These are phyloP conservation scores for Bifiguratus adelaidae DNA, from an alignment of 192 early-diverging fungal genomes.

Conservation along the genomic window DNA sequence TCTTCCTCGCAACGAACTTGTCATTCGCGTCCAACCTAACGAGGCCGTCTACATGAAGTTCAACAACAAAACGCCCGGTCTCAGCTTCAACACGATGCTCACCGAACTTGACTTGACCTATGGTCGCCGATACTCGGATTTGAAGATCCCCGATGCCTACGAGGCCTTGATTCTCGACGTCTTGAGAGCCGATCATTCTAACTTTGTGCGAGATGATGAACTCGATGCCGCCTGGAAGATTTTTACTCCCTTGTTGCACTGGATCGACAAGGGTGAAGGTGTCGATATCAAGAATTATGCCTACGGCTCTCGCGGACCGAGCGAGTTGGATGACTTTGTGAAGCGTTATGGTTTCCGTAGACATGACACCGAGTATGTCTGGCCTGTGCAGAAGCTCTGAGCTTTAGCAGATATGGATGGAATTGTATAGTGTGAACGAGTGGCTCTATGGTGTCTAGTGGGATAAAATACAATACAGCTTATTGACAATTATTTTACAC, in stretches of 20 bases:
- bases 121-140: conserved; percentile 73
- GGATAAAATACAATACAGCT: no score
- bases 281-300: conserved; percentile 53
- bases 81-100: conserved; percentile 72
- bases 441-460: no score
- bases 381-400: conserved; percentile 28
- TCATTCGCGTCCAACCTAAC: conserved; percentile 87
- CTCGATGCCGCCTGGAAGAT: conserved; percentile 96
- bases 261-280: conserved; percentile 52
- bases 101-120: conserved; percentile 94
- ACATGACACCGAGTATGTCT: conserved; percentile 23
- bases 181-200: conserved; percentile 85
- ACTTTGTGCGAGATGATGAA: conserved; percentile 91
- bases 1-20: conserved; percentile 87
- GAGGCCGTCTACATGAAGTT: conserved; percentile 97
- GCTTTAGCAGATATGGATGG: no score
- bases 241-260: conserved; percentile 91
- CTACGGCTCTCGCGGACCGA: conserved; percentile 80
- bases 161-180: conserved; percentile 92
- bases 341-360: conserved; percentile 36
- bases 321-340: conserved; percentile 66
- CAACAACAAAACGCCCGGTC: conserved; percentile 89
- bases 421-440: no score
- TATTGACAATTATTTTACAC: no score
- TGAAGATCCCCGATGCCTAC: conserved; percentile 96